Evolutionary conservation across 1,284 basidiomycete genomes (phyloP).

Genomic region (Phylloporus sp.): DNA sequence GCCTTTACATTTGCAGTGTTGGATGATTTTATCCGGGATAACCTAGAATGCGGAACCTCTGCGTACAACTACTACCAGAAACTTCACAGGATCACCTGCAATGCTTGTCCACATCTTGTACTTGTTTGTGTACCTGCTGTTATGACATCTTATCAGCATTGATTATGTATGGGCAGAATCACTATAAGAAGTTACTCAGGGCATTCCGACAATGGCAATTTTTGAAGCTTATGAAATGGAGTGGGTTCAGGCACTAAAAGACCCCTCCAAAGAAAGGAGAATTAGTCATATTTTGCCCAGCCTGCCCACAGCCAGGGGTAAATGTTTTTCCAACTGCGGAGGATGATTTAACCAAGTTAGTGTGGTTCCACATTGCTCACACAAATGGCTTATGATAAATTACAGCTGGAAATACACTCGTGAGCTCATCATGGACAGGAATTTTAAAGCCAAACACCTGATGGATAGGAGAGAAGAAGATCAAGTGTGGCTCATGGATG

Average conservation of each 20-base stretch:
- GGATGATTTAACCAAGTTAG: neutral
- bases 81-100: neutral
- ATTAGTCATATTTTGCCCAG: neutral
- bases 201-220: conserved; percentile 10
- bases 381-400: too few species aligned
- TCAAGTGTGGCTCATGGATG: too few species aligned
- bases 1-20: neutral
- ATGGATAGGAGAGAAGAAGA: too few species aligned
- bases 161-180: neutral
- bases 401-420: too few species aligned
- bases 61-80: neutral
- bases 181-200: conserved; percentile 18
- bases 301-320: neutral
- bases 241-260: neutral
- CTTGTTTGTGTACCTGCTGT: too few species aligned
- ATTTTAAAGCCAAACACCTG: too few species aligned
- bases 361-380: too few species aligned
- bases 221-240: conserved; percentile 15
- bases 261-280: neutral
- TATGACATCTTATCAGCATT: too few species aligned
- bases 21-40: conserved; percentile 3
- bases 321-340: neutral
- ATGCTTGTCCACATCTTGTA: neutral
- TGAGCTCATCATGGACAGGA: too few species aligned
- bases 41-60: neutral